These are phyloP conservation scores for Tylopilus sp. DNA, from an alignment of 768 basidiomycete species.

Conservation along the genomic window DNA sequence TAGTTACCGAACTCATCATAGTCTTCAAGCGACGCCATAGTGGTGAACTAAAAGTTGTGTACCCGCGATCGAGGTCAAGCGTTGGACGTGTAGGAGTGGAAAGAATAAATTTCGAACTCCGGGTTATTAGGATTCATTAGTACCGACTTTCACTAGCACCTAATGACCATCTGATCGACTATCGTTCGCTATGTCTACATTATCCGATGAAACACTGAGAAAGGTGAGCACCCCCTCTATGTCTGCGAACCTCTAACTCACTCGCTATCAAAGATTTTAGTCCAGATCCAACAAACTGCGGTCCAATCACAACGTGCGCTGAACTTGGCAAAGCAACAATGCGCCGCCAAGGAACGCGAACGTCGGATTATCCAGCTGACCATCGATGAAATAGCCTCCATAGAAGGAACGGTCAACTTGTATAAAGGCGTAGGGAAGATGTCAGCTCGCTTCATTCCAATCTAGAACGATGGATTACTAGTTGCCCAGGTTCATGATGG, in stretches of 20 bases:
- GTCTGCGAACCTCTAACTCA: slow-evolving; percentile 14
- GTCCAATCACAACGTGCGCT: slow-evolving; percentile 81
- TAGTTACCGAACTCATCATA: slow-evolving; percentile 98
- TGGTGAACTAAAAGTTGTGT: slow-evolving; percentile 2
- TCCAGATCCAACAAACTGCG: slow-evolving; percentile 91
- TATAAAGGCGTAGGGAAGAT: slow-evolving; percentile 98
- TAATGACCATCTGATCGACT: slow-evolving; percentile 12
- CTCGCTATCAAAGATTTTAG: slow-evolving; percentile 60
- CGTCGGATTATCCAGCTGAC: slow-evolving; percentile 87
- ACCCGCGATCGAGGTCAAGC: slow-evolving; percentile 3
- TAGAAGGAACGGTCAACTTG: slow-evolving; percentile 72
- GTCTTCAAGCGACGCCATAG: slow-evolving; percentile 65
- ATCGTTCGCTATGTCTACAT: slow-evolving; percentile 42
- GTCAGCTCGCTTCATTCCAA: slow-evolving; percentile 37
- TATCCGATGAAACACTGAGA: slow-evolving; percentile 79
- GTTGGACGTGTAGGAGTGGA: slow-evolving; percentile 22
- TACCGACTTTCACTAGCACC: neutral
- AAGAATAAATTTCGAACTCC: slow-evolving; percentile 36
- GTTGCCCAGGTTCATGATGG: slow-evolving; percentile 78
- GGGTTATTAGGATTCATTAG: slow-evolving; percentile 5
- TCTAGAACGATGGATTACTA: neutral
- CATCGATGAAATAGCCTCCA: slow-evolving; percentile 70
- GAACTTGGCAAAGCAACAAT: slow-evolving; percentile 71
- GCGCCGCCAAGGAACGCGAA: slow-evolving; percentile 80
- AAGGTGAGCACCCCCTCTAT: slow-evolving; percentile 46